phyloP scores from a whole-genome alignment of 345 rosid species.

The Clausena lansium region DNA sequence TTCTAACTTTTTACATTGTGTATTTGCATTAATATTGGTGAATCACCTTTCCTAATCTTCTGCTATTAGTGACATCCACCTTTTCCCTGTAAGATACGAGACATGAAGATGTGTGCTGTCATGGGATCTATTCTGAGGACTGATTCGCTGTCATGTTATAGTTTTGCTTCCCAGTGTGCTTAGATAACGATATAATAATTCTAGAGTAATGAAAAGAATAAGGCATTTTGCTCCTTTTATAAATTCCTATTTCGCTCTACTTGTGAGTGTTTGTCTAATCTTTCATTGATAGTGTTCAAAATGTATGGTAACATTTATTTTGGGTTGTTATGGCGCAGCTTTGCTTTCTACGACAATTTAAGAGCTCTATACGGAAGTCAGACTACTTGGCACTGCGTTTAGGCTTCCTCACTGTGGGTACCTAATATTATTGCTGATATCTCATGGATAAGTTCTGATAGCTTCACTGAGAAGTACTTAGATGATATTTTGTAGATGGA shows the following conservation, averaged over 20 bases:
- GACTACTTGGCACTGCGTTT: slow-evolving; percentile 86
- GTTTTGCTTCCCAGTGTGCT: too few species aligned
- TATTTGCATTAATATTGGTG: background rate
- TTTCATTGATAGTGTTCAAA: background rate
- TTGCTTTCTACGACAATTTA: slow-evolving; percentile 84
- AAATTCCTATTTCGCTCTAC: background rate
- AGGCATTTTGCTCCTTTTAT: background rate
- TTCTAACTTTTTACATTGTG: slow-evolving; percentile 4
- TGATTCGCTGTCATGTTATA: too few species aligned
- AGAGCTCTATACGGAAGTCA: slow-evolving; percentile 68
- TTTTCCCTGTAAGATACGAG: background rate
- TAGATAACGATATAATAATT: too few species aligned
- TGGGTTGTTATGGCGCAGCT: slow-evolving; percentile 46
- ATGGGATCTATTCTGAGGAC: background rate
- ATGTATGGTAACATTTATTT: background rate
- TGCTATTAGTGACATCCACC: background rate
- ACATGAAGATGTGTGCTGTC: background rate
- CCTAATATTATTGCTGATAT: slow-evolving; percentile 10
- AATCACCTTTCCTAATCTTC: background rate
- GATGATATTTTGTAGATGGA: too few species aligned
- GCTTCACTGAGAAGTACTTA: background rate
- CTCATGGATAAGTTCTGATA: background rate
- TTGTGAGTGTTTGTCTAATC: background rate
- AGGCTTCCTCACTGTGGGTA: slow-evolving; percentile 81
- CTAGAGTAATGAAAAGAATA: background rate